Evolutionary conservation across 2,329 filamentous ascomycete species (phyloP).

Genomic region (Capronia epimyces): DNA sequence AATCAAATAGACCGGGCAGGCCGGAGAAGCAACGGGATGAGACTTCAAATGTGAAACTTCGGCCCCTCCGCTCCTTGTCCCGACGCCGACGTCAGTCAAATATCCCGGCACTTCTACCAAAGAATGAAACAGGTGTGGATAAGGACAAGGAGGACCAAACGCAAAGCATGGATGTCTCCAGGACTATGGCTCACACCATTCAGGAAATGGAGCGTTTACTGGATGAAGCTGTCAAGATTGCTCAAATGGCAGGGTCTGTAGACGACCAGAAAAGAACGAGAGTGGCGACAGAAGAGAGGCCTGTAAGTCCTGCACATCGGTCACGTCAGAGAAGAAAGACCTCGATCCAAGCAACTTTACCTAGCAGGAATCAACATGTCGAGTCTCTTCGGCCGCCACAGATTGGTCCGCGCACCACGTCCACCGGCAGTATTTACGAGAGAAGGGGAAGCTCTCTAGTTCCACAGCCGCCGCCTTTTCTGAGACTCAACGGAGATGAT

Average conservation of each 20-base stretch:
- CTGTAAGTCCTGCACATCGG: background rate
- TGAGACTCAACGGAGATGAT: conserved; percentile 8
- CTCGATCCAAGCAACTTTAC: background rate
- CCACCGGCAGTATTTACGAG: background rate
- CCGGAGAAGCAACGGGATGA: too few species aligned
- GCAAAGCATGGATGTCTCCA: conserved; percentile 9
- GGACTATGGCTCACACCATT: conserved; percentile 34
- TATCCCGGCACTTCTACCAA: background rate
- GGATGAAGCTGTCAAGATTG: conserved; percentile 36
- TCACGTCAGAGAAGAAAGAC: background rate
- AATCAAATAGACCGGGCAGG: too few species aligned
- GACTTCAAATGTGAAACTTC: too few species aligned
- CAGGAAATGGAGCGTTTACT: conserved; percentile 35
- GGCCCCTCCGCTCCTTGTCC: too few species aligned
- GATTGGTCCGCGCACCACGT: conserved; percentile 7
- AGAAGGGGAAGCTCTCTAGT: background rate
- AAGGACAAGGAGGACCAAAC: background rate
- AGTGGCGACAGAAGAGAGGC: background rate
- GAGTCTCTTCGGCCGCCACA: conserved; percentile 2
- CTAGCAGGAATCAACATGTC: background rate
- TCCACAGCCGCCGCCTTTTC: background rate
- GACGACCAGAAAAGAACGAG: background rate
- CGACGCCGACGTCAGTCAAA: too few species aligned
- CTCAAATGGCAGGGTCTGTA: conserved; percentile 20
- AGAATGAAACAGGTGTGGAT: too few species aligned